phyloP scores from a whole-genome alignment of 352 stramenopile species.

The Nothophytophthora sp. region DNA sequence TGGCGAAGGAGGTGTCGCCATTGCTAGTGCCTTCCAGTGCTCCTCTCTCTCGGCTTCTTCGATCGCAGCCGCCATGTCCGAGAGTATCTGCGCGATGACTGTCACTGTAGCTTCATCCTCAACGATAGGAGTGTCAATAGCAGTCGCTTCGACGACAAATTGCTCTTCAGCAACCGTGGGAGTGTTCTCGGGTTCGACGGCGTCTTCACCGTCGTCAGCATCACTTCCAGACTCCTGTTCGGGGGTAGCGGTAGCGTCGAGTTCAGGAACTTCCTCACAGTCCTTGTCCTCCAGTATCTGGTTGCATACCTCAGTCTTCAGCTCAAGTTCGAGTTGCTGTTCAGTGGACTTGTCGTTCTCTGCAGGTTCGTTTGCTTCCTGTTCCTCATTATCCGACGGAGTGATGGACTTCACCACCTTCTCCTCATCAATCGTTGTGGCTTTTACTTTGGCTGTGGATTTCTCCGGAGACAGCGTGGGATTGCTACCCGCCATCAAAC shows the following conservation, averaged over 20 bases:
- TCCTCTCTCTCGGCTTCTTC: constrained; percentile 8
- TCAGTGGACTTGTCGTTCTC: constrained; percentile 6
- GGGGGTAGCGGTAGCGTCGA: constrained; percentile 22
- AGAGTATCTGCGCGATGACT: constrained; percentile 14
- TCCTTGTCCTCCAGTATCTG: constrained; percentile 26
- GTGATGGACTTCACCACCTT: not conserved
- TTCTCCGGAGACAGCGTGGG: constrained; percentile 5
- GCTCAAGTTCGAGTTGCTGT: constrained; percentile 5
- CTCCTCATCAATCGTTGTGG: constrained; percentile 7
- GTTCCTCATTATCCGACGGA: constrained; percentile 9
- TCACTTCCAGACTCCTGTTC: constrained; percentile 19
- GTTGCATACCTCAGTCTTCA: constrained; percentile 29
- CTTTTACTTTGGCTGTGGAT: constrained; percentile 8
- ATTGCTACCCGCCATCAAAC: constrained; percentile 27
- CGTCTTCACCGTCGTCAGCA: constrained; percentile 9
- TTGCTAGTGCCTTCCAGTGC: not conserved
- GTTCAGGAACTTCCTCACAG: constrained; percentile 23
- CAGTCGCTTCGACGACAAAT: too few species aligned
- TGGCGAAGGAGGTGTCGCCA: not conserved
- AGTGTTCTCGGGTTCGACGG: constrained; percentile 3
- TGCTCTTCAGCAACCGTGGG: not conserved
- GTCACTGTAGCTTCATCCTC: constrained; percentile 12
- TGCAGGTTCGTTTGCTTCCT: constrained; percentile 11
- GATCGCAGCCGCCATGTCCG: constrained; percentile 12
- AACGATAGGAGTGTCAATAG: not conserved